A percentile compares a stretch with the other conserved stretches of the same genome.
These are phyloP conservation scores for Pichia manshurica DNA, from an alignment of 805 yeast genomes.

Conservation along the genomic window DNA sequence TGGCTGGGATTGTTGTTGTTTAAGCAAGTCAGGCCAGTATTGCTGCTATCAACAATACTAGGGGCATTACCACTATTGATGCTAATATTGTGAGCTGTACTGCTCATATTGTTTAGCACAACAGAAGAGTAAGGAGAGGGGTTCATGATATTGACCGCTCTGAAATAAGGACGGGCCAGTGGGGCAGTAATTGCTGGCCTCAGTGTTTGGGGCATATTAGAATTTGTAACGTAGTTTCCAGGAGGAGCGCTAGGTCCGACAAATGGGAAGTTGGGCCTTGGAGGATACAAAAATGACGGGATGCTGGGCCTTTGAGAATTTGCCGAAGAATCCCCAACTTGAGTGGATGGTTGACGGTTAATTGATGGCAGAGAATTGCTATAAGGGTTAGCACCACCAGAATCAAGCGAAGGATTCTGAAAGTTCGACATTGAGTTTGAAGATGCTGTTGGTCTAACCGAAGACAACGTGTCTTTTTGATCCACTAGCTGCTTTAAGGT, in stretches of 20 bases:
- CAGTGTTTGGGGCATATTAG: not conserved
- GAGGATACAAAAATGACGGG: not conserved
- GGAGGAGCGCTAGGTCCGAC: not conserved
- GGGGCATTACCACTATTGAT: not conserved
- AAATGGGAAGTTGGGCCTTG: not conserved
- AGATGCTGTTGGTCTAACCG: not conserved
- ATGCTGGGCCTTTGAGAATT: too few relatives aligned
- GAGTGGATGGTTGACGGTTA: not conserved
- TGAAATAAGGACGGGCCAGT: constrained; percentile 10
- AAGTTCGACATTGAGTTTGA: not conserved
- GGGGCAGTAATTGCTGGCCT: constrained; percentile 4
- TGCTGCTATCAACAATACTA: too few relatives aligned
- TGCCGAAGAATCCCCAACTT: too few relatives aligned
- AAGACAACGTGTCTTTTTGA: not conserved
- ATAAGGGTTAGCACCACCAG: not conserved
- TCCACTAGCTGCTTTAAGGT: not conserved
- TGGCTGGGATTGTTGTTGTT: not conserved
- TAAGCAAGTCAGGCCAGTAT: too few relatives aligned
- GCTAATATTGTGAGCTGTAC: not conserved
- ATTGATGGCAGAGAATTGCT: not conserved
- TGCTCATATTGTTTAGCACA: not conserved
- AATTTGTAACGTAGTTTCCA: not conserved
- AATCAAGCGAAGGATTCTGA: not conserved
- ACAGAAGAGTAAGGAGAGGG: not conserved
- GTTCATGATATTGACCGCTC: not conserved